phyloP scores from a whole-genome alignment of 192 early-diverging fungal species.

The Coemansia guatemalensis region DNA sequence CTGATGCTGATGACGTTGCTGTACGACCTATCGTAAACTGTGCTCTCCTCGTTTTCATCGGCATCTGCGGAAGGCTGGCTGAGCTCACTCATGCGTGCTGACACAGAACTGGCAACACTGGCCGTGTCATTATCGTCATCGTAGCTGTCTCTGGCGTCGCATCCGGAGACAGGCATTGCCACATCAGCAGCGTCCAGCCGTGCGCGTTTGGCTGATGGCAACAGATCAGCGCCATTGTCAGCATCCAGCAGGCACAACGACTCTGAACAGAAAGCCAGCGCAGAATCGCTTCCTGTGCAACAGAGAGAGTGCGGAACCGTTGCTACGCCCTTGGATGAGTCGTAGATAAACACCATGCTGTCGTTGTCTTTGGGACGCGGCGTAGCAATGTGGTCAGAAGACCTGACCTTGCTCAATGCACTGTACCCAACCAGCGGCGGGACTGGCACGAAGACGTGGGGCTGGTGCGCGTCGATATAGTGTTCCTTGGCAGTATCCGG shows the following conservation, averaged over 20 bases:
- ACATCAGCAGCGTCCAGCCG: neutral
- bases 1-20: neutral
- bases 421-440: conserved; percentile 32
- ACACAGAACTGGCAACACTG: neutral
- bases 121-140: neutral
- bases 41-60: neutral
- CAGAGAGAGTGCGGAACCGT: no score
- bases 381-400: conserved; percentile 22
- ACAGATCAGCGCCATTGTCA: no score
- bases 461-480: conserved; percentile 1
- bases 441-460: conserved; percentile 28
- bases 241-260: no score
- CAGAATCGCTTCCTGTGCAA: no score
- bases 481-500: neutral
- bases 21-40: neutral
- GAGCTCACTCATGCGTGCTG: neutral
- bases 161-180: neutral
- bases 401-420: conserved; percentile 25
- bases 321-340: no score
- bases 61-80: neutral
- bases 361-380: neutral
- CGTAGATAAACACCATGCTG: neutral
- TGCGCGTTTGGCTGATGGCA: neutral
- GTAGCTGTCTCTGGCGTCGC: neutral
- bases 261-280: no score